Conservation (phyloP, 1,284 basidiomycete species). For the Tremellales sp. region DNA sequence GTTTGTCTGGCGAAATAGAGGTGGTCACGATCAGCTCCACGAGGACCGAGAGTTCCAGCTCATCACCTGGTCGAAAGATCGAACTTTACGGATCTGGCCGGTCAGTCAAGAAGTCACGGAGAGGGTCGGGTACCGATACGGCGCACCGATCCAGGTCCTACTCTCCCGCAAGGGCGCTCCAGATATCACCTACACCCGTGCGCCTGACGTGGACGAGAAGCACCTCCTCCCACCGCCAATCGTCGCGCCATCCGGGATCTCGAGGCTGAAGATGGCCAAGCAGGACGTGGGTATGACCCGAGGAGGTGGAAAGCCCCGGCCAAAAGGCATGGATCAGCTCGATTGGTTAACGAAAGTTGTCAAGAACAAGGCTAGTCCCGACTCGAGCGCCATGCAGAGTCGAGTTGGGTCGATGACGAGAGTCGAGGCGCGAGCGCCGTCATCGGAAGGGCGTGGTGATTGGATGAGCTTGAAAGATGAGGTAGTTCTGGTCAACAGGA, state of each 20-base stretch:
- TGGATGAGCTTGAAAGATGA: conserved; percentile 70
- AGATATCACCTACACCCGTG: conserved; percentile 41
- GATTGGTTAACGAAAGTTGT: conserved; percentile 48
- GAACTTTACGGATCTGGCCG: conserved; percentile 88
- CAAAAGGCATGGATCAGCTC: conserved; percentile 42
- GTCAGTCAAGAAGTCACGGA: conserved; percentile 60
- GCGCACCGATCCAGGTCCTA: conserved; percentile 52
- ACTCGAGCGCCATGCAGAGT: conserved; percentile 18
- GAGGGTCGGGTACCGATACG: conserved; percentile 51
- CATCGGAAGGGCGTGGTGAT: conserved; percentile 19
- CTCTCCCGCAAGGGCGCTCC: conserved; percentile 50
- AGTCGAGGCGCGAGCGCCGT: conserved; percentile 15
- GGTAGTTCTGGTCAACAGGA: conserved; percentile 72
- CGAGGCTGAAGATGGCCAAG: conserved; percentile 30
- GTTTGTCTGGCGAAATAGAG: conserved; percentile 84
- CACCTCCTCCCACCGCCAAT: conserved; percentile 23
- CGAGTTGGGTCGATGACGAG: conserved; percentile 21
- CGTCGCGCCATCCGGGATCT: conserved; percentile 32
- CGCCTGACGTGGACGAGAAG: conserved; percentile 20
- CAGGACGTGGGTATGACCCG: conserved; percentile 45
- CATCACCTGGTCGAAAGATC: conserved; percentile 95
- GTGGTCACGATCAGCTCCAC: conserved; percentile 50
- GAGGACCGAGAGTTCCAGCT: conserved; percentile 79
- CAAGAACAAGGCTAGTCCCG: conserved; percentile 28
- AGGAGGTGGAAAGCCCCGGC: conserved; percentile 27